Evolutionary conservation across 2,329 filamentous ascomycete genomes (phyloP), one percentile per base, ranked within the genome.

Genomic region (Colletotrichum sp.): DNA sequence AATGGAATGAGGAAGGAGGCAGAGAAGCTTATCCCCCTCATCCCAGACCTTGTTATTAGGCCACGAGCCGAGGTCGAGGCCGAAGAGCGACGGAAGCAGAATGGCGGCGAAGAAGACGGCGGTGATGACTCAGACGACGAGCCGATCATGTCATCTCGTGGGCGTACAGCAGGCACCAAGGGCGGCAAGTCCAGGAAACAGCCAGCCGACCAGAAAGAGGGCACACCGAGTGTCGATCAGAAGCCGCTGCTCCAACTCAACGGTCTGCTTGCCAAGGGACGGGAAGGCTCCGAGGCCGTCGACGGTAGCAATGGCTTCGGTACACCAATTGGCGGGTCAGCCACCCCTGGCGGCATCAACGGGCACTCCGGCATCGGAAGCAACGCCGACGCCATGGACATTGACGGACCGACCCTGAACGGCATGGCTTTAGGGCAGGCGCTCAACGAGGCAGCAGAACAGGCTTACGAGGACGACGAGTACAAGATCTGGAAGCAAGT

Each of bases 401-500:
- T 97, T 39, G 97, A 99, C 82, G 94, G 91, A 0, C 91, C 93
- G 7, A 93, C 93, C 3, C 87, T 95, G 52, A 93, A 92, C 78
- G 93, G 92, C 26, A 89, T 94, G 83, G 88, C 90, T 1, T 82
- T 94, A 24, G 90, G 89, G 52, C 91, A 93, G 68, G 90, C 92
- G 2, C 89, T 95, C 72, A 91, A 91, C 18, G 90, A 94, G 75
- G 91, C 91, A 34, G 90, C 89, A 16, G 94, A 98, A 80, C 95
- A 98, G 79, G 90, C 91, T 15, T 95, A 95, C 79, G 92, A 98
- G 80, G 96, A 99, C 80, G 96, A 99, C 75, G 96, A 98, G 82
- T 98, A 97, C 86, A 98, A 98, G 83, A 95, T 97, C 44, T 99
- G 98, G 97, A 99, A 99, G 87, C 96, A 99, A 85, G 95, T 98